Base-by-base conservation (phyloP, 345 rosid species). In the Geranium brycei region DNA sequence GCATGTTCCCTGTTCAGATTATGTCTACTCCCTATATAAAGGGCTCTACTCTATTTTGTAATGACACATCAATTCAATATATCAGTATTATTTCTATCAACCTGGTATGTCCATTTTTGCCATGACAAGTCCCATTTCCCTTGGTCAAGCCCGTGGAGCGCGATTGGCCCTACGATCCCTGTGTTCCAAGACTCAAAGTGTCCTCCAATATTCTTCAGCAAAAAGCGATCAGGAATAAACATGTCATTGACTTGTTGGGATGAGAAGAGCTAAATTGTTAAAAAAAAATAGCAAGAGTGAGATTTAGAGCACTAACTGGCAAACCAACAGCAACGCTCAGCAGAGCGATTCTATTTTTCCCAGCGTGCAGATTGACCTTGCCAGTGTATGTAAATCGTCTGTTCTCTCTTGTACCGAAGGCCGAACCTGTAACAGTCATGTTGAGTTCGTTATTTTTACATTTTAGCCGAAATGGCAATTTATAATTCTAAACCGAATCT, bases 21-120 rank as follows among this genome's bases (percentile, higher is more conserved):
- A 23, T 23, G 28, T 23, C 1, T 23, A 23, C 28, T 23, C 28
- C 2, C 28, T 23, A 23, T 23, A 23, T 23, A 23, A 23, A 23
- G 28, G 28, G 28, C 28, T 23, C 28, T 23, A 23, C 28, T 23
- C 28, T 23, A 23, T 23, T 23, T 23, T 23, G 28, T 23, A 23
- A 23, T 23, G 28, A 23, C 28, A 23, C 28, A 23, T 23, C 28
- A 23, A 23, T 23, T 23, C 28, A 23, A 23, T 23, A 23, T 23
- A 23, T 23, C 28, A 23, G 28, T 0, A 23, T 23, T 23, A 23
- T 23, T 23, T 23, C 28, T 15, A 19, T 60, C 17, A 17, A 88
- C 98, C 95, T 83, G 78, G 76, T 84, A 83, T n/a, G 88, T 82
- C 97, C 98, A 92, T 66, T 83, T 85, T 68, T 87, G 78, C 87